Percentiles rank a stretch among this genome's conserved stretches.
phyloP scores from a whole-genome alignment of 2,329 filamentous ascomycete species.

The Pseudogymnoascus sp. region DNA sequence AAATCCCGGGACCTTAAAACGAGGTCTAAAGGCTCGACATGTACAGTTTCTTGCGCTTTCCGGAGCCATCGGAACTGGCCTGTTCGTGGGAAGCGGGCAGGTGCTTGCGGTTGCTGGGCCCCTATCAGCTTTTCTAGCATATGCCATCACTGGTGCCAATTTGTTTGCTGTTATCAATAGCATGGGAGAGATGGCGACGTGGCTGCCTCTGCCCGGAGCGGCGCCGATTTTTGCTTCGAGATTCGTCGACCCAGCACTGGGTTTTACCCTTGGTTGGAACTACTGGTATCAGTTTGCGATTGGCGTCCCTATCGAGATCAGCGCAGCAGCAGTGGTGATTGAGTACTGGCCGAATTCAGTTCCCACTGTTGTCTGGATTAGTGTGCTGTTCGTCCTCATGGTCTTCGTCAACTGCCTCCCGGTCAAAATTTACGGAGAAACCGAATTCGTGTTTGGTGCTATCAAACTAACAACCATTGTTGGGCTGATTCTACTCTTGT shows the following conservation, averaged over 20 bases:
- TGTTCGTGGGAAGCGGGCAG: constrained; percentile 54
- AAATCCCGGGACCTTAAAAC: no score
- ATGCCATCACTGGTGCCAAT: constrained; percentile 47
- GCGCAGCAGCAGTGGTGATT: constrained; percentile 50
- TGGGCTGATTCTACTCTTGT: constrained; percentile 47
- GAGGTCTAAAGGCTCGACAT: constrained; percentile 11
- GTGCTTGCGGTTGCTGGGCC: constrained; percentile 51
- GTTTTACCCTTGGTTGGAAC: constrained; percentile 20
- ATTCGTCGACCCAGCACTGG: constrained; percentile 39
- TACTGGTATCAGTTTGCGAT: constrained; percentile 52
- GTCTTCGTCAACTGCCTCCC: constrained; percentile 49
- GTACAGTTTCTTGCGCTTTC: constrained; percentile 20
- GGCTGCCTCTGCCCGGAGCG: constrained; percentile 47
- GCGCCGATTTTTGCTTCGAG: constrained; percentile 49
- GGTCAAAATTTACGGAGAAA: constrained; percentile 51
- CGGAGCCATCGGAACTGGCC: constrained; percentile 55
- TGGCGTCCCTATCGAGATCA: constrained; percentile 49
- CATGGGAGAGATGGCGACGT: constrained; percentile 48
- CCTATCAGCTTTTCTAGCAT: constrained; percentile 63
- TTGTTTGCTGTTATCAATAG: constrained; percentile 49
- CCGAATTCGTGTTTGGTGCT: constrained; percentile 54
- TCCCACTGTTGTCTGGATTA: constrained; percentile 50
- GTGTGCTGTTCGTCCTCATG: constrained; percentile 47
- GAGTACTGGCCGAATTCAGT: constrained; percentile 51
- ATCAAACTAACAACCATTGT: constrained; percentile 54